Conservation (phyloP, 352 stramenopile genomes). For the Phytopythium cucurbitacearum region DNA sequence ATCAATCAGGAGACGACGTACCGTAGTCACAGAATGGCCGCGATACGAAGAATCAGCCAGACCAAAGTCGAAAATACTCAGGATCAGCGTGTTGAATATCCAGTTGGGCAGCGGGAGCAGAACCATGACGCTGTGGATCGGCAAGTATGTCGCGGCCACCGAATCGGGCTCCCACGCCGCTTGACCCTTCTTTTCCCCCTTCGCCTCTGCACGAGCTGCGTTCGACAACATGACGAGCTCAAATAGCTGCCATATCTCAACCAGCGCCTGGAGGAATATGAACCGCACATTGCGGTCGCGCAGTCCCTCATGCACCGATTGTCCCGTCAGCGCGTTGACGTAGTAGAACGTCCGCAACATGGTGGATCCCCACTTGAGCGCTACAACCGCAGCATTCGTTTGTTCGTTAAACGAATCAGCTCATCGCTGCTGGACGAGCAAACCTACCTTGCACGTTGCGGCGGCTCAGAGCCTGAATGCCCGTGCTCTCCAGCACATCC, state of each 20-base stretch:
- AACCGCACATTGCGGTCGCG: slow-evolving; percentile 64
- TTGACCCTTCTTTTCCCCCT: slow-evolving; percentile 8
- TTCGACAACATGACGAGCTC: slow-evolving; percentile 33
- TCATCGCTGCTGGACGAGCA: neutral
- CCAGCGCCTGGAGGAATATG: slow-evolving; percentile 59
- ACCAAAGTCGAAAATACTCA: slow-evolving; percentile 56
- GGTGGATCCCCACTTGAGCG: slow-evolving; percentile 75
- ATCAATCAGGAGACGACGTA: slow-evolving; percentile 8
- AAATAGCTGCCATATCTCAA: slow-evolving; percentile 68
- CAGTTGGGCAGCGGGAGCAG: slow-evolving; percentile 69
- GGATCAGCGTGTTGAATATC: slow-evolving; percentile 58
- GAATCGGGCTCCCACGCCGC: slow-evolving; percentile 38
- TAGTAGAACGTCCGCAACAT: slow-evolving; percentile 82
- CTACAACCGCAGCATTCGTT: slow-evolving; percentile 11
- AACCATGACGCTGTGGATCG: slow-evolving; percentile 60
- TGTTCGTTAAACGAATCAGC: neutral
- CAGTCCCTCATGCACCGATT: slow-evolving; percentile 44
- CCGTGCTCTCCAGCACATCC: slow-evolving; percentile 68
- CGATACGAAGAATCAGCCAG: slow-evolving; percentile 22
- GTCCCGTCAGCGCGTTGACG: slow-evolving; percentile 61
- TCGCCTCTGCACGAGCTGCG: slow-evolving; percentile 11
- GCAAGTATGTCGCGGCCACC: slow-evolving; percentile 53
- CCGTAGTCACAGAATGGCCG: slow-evolving; percentile 39
- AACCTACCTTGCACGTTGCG: slow-evolving; percentile 62
- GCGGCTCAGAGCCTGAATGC: slow-evolving; percentile 71